These are phyloP conservation scores for Plenodomus lindquistii DNA, from an alignment of 2,329 filamentous ascomycete species.

Conservation along the genomic window DNA sequence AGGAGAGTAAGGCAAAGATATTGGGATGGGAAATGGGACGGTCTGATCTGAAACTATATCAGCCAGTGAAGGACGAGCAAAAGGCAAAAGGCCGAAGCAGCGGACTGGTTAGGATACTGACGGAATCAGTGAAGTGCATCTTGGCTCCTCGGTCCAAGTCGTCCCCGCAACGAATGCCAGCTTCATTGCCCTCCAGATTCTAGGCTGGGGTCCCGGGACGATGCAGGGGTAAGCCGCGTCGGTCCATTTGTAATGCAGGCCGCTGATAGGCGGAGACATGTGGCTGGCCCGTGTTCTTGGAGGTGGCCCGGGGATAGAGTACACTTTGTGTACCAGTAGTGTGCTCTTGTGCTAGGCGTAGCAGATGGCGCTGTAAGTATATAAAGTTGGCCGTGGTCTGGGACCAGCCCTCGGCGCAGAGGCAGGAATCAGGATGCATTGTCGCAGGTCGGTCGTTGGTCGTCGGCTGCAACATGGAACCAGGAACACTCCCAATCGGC, in stretches of 20 bases:
- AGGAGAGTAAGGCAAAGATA: no score
- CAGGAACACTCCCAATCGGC: constrained; percentile 13
- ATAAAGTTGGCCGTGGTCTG: no score
- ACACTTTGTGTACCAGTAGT: no score
- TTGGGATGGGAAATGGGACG: constrained; percentile 8
- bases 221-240: neutral
- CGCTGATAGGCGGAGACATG: constrained; percentile 10
- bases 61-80: constrained; percentile 16
- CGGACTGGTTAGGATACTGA: constrained; percentile 38
- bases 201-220: constrained; percentile 8
- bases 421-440: no score
- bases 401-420: no score
- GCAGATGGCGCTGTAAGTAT: no score
- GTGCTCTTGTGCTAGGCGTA: no score
- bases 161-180: constrained; percentile 25
- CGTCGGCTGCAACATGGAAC: constrained; percentile 6
- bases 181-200: no score
- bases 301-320: no score
- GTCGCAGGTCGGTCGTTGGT: no score
- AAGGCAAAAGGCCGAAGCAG: constrained; percentile 7
- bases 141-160: constrained; percentile 41
- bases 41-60: constrained; percentile 16
- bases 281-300: constrained; percentile 1
- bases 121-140: constrained; percentile 23
- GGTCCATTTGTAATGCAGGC: constrained; percentile 12